Base-by-base conservation (phyloP, 805 yeast species). In the Candida namnaoensis region DNA sequence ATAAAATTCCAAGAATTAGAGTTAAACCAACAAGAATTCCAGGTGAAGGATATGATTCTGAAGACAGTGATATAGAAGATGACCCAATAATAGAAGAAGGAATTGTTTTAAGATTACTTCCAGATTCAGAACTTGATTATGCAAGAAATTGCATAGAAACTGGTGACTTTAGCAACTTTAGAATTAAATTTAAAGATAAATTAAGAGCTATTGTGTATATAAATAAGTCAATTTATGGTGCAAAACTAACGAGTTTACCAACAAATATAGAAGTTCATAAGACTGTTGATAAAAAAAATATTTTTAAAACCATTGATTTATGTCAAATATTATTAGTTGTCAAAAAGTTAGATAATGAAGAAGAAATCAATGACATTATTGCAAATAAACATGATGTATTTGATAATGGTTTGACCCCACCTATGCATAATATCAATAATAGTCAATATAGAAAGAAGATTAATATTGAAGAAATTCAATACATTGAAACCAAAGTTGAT, bases 41-140 rank as follows among this genome's bases (percentile, higher is more conserved):
- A 0, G 96, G 96, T 5, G 96, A 91, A 52, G 98, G 98, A 1
- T 91, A 91, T 60, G 99, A 91, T 56, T 83, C 95, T 3, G 98
- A 91, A 53, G 97, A 95, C 15, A 95, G 96, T 0, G 98, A 91
- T 49, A 68, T 87, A 25, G 99, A 93, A 57, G 96, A 88, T 45
- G 97, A 93, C 55, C 98, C 99, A 1, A 64, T 88, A 46, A 67
- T 88, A 8, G 98, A 93, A 55, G 95, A 87, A 49, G 95, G 93
- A 0, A 70, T 93, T 1, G 69, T 88, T 1, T 59, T 93, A 36
- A 70, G 99, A 41, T 79, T 91, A 64, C 48, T 80, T n/a, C 70
- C 72, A 1, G 87, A 81, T 44, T 68, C 73, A 9, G 82, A 82
- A 42, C 61, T 86, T 33, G 96, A 86, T 43, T 77, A 75, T 45